Base-by-base conservation (phyloP, 2,329 filamentous ascomycete species). In the Penicillium capsulatum region DNA sequence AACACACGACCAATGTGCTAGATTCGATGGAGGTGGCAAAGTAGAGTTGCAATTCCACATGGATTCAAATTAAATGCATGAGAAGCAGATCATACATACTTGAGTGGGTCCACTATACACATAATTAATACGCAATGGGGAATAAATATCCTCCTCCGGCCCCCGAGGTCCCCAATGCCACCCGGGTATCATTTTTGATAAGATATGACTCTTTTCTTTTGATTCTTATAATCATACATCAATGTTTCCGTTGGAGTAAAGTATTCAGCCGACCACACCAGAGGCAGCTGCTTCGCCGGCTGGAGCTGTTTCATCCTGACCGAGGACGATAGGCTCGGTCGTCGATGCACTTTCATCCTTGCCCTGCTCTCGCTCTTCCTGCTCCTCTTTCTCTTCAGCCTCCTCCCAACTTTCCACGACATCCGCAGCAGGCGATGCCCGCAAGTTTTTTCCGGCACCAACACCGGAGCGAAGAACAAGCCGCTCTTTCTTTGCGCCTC, bases 351-450 rank as follows among this genome's bases (percentile, higher is more conserved):
- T 16, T 28, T 33, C 2, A 11, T 30, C 17, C 35, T 13, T 19
- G 26, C 27, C 15, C 20, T 4, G 8, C n/a, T n/a, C n/a, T n/a
- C n/a, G n/a, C n/a, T 58, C 60, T 13, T 56, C 53, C 40, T 59
- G 45, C 26, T 72, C 68, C 28, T 71, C 65, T 31, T 61, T 65
- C 39, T 69, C 65, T 30, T 69, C 60, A 34, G 68, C 68, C 24
- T 69, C 64, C 39, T 72, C 70, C 68, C 70, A 73, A 45, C 65
- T 65, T 48, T 73, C 70, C 8, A 60, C 66, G 16, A 72, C 64
- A 16, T 65, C 54, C 10, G 48, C 51, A 5, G 60, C 47, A 36
- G 51, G 40, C 3, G 52, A 38, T 22, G 45, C 50, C 34, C 47
- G 51, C 28, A 54, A 35, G 38, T 58, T 51, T 42, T 61, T 66